Conservation (phyloP, 2,329 filamentous ascomycete species). For the Botryosphaeria dothidea region DNA sequence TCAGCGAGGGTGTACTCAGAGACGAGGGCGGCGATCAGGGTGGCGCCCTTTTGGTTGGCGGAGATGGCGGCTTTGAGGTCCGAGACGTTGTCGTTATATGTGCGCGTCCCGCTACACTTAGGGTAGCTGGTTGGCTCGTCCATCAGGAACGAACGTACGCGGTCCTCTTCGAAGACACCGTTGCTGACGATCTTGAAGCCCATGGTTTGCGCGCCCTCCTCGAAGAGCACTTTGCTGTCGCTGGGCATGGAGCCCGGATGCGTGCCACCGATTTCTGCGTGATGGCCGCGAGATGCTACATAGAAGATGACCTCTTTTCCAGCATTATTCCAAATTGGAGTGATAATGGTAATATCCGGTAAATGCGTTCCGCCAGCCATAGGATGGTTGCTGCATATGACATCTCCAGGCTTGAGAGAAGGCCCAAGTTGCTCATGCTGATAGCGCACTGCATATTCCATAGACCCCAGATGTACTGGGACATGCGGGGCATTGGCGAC, state of each 20-base stretch:
- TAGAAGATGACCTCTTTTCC: slow-evolving; percentile 39
- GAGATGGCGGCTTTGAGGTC: slow-evolving; percentile 23
- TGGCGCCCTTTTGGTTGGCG: slow-evolving; percentile 20
- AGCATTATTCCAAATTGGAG: slow-evolving; percentile 38
- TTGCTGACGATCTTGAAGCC: slow-evolving; percentile 25
- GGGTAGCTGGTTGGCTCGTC: slow-evolving; percentile 37
- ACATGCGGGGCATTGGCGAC: slow-evolving; percentile 47
- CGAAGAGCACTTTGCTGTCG: slow-evolving; percentile 44
- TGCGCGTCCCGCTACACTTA: slow-evolving; percentile 40
- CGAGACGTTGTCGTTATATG: slow-evolving; percentile 21
- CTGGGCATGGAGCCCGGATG: slow-evolving; percentile 46
- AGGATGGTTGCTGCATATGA: slow-evolving; percentile 44
- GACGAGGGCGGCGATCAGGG: slow-evolving; percentile 19
- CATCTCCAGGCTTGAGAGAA: slow-evolving; percentile 41
- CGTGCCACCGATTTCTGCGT: slow-evolving; percentile 42
- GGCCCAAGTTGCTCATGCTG: slow-evolving; percentile 39
- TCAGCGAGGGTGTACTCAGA: slow-evolving; percentile 16
- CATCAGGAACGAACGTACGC: slow-evolving; percentile 32
- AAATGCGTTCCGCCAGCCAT: slow-evolving; percentile 43
- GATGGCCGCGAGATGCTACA: slow-evolving; percentile 43
- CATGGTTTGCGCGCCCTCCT: slow-evolving; percentile 46
- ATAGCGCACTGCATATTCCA: slow-evolving; percentile 44
- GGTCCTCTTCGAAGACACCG: slow-evolving; percentile 39
- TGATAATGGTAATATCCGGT: slow-evolving; percentile 46
- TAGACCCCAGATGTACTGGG: slow-evolving; percentile 46